Base-by-base conservation (phyloP, 2,329 filamentous ascomycete genomes). In the Trichoderma atroviride region DNA sequence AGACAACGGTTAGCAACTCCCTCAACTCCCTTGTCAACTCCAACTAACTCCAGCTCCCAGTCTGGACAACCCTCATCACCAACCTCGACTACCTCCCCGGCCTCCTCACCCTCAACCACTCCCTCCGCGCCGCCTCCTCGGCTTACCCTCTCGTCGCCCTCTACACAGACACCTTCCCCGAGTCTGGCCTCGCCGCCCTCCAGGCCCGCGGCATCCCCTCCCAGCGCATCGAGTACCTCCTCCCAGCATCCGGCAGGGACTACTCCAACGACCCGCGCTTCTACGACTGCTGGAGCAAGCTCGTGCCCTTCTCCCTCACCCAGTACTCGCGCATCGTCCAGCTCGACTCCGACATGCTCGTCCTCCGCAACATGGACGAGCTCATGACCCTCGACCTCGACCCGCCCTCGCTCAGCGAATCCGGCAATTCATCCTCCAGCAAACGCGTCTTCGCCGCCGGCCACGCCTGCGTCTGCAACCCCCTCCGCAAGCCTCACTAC, bases 241-340 rank as follows among this genome's bases (percentile, higher is more conserved):
- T 92, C 13, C 92, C 93, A 1, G 85, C 86, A 2, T 80, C 84
- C 40, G 89, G 89, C 71, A 82, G 81, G 72, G 89, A 92, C 81
- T 96, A 89, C 82, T 86, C 83, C 75, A 87, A 91, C 71, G 93
- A 97, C 79, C 89, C 91, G 61, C 90, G 94, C 74, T 97, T 97
- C 85, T 91, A 93, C 81, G 92, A 96, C 80, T 94, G 91, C 84
- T 97, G 93, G 93, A 92, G 87, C 79, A 97, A 97, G 81, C 87
- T 97, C 33, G 87, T 90, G 19, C 89, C 91, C 6, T 97, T 96
- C 78, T 89, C 87, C 27, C 84, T 97, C 37, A 85, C 85, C 22
- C 89, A 94, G 78, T 97, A 94, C 81, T 85, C 90, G 31, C 87
- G 93, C 52, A 88, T 97, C 40, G 91, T 96, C 43, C 91, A 93